These are phyloP conservation scores for Leavenworthia alabamica DNA, from an alignment of 345 rosid genomes.

Conservation along the genomic window DNA sequence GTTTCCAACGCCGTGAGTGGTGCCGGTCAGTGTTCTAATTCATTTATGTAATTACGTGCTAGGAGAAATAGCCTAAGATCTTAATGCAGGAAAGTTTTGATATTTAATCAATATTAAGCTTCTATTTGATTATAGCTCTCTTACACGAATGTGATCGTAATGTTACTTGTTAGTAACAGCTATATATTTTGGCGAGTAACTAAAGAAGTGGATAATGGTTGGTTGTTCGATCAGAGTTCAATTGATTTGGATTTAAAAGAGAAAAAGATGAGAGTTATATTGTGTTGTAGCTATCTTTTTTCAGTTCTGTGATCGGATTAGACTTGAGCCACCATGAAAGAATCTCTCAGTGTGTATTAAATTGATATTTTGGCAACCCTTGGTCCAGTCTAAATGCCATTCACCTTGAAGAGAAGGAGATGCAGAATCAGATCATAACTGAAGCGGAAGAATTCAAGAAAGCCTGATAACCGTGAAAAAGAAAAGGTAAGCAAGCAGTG, in stretches of 20 bases:
- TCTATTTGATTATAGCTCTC: background rate
- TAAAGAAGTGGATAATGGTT: background rate
- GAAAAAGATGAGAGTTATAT: background rate
- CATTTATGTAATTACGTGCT: too few species aligned
- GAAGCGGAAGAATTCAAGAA: slow-evolving; percentile 84
- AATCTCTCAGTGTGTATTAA: background rate
- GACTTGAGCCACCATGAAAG: background rate
- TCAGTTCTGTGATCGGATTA: background rate
- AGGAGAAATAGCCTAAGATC: background rate
- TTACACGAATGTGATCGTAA: background rate
- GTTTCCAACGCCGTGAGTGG: slow-evolving; percentile 65
- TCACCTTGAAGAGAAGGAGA: slow-evolving; percentile 90
- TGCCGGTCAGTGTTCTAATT: slow-evolving; percentile 56
- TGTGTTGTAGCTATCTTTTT: background rate
- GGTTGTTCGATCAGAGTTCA: background rate
- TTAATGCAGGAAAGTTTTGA: background rate
- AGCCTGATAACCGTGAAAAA: slow-evolving; percentile 69
- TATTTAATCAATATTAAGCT: background rate
- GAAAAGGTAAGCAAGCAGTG: slow-evolving; percentile 68
- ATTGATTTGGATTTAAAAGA: background rate
- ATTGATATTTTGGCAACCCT: slow-evolving; percentile 5
- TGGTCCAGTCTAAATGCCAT: slow-evolving; percentile 63
- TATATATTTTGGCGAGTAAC: background rate
- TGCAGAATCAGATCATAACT: slow-evolving; percentile 72
- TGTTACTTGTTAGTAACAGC: background rate